Conservation (phyloP, 345 rosid species). For the Murraya koenigii region DNA sequence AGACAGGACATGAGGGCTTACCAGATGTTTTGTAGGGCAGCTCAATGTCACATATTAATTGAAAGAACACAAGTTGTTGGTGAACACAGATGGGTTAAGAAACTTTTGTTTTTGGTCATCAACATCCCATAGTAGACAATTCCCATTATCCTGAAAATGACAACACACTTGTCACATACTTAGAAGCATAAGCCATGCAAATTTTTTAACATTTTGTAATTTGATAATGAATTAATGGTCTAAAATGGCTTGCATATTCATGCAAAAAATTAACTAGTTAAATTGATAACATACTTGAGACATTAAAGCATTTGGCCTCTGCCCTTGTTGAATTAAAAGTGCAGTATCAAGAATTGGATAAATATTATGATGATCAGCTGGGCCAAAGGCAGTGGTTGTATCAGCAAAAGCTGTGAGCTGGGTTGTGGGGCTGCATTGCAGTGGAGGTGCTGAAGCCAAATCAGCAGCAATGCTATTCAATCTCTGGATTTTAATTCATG, state of each 20-base stretch:
- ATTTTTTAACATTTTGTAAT: neutral
- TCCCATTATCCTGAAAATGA: conserved; percentile 42
- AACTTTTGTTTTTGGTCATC: conserved; percentile 50
- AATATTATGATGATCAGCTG: conserved; percentile 22
- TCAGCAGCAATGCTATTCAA: conserved; percentile 22
- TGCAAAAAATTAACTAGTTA: neutral
- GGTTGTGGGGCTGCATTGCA: conserved; percentile 30
- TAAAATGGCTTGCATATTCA: neutral
- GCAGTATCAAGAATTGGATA: conserved; percentile 29
- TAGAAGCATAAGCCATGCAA: neutral
- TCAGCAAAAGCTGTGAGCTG: conserved; percentile 37
- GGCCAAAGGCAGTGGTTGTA: conserved; percentile 26
- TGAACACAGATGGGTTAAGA: conserved; percentile 44
- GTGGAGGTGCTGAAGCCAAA: conserved; percentile 10
- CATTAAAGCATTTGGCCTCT: conserved; percentile 15
- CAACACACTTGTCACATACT: conserved; percentile 22
- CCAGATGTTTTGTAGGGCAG: conserved; percentile 44
- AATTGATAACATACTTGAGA: conserved; percentile 22
- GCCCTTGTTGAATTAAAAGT: conserved; percentile 33
- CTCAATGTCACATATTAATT: conserved; percentile 30
- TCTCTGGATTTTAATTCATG: conserved; percentile 31
- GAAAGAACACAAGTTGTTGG: conserved; percentile 55
- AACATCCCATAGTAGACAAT: conserved; percentile 41
- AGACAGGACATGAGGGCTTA: conserved; percentile 38
- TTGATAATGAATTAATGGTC: neutral